phyloP scores from a whole-genome alignment of 2,329 filamentous ascomycete genomes.

The Ophiostoma sp. region DNA sequence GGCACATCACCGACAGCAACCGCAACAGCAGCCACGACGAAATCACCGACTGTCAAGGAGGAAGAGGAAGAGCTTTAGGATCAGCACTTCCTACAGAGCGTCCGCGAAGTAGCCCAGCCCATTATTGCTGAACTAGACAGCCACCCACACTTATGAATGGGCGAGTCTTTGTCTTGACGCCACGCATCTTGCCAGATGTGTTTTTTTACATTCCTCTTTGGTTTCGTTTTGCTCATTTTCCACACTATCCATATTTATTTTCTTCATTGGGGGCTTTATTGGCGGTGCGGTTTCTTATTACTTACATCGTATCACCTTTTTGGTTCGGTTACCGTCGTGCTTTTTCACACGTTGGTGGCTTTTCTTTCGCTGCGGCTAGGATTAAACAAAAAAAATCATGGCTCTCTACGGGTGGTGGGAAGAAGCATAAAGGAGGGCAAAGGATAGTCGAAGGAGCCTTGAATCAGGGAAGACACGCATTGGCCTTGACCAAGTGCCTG shows the following conservation, averaged over 20 bases:
- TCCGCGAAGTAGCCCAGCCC: not conserved
- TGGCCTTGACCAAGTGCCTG: not conserved
- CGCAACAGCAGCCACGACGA: not conserved
- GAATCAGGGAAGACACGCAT: not conserved
- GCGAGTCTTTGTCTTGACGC: not conserved
- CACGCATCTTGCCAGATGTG: not conserved
- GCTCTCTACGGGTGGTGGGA: not conserved
- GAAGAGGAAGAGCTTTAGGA: slow-evolving; percentile 28
- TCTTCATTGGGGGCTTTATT: not conserved
- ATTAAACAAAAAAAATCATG: not conserved
- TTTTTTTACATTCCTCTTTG: not conserved
- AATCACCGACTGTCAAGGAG: not conserved
- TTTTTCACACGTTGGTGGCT: not conserved
- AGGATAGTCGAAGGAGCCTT: not conserved
- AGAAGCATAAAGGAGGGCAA: not conserved
- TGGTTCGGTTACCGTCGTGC: not conserved
- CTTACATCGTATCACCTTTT: not conserved
- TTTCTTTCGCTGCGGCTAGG: not conserved
- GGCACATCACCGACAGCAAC: not conserved
- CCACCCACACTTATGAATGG: not conserved
- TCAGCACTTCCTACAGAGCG: not conserved
- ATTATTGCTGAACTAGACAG: not conserved
- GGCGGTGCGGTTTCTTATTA: not conserved
- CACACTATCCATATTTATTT: not conserved
- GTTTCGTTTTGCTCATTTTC: not conserved